phyloP scores from a whole-genome alignment of 306 rosid species.

The Dryas drummondii region DNA sequence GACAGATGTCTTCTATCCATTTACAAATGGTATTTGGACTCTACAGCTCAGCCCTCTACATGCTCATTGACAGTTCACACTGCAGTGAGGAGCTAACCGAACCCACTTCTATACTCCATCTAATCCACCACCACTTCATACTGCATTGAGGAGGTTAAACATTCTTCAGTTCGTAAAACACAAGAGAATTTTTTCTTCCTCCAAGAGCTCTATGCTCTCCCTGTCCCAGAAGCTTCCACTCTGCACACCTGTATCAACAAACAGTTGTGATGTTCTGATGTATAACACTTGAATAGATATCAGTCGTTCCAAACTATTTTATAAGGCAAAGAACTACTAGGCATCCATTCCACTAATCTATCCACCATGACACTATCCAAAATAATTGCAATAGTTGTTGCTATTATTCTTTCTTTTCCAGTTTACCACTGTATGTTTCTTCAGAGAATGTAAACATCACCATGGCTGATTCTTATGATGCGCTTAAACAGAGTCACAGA shows the following conservation, averaged over 20 bases:
- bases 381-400: neutral
- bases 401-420: neutral
- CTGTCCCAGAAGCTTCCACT: neutral
- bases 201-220: neutral
- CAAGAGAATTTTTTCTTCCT: neutral
- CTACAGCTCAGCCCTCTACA: too few species aligned
- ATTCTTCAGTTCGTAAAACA: neutral
- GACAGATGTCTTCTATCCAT: too few species aligned
- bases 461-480: neutral
- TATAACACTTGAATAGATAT: neutral
- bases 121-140: neutral
- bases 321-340: too few species aligned
- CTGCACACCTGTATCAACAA: neutral
- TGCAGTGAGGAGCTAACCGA: too few species aligned
- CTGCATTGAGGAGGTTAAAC: neutral
- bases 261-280: neutral
- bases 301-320: neutral
- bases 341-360: too few species aligned
- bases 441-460: neutral
- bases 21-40: too few species aligned
- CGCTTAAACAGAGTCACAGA: neutral
- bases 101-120: too few species aligned
- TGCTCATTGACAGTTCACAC: too few species aligned
- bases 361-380: neutral
- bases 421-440: neutral